A percentile compares a stretch with the other conserved stretches of the same genome.
phyloP scores from a whole-genome alignment of 1,284 basidiomycete genomes.

The Cutaneotrichosporon sp. region DNA sequence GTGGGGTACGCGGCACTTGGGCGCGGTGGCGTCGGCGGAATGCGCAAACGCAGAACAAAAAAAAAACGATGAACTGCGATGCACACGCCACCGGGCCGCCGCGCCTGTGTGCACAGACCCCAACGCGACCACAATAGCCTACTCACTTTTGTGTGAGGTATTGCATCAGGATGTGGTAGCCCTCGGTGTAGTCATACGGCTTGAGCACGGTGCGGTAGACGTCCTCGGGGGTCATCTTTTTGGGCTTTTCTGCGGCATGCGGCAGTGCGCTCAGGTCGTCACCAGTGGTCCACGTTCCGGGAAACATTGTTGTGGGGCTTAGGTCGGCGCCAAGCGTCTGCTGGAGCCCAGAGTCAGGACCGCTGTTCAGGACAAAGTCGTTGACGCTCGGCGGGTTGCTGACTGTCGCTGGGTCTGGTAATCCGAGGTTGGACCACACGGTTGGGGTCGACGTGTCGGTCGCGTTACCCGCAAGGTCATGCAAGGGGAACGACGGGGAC shows the following conservation, averaged over 20 bases:
- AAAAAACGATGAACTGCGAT: no score
- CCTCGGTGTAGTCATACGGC: constrained; percentile 72
- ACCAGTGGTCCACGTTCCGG: not conserved
- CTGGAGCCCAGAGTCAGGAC: constrained; percentile 3
- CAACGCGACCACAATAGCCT: constrained; percentile 3
- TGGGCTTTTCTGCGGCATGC: constrained; percentile 3
- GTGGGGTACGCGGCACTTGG: no score
- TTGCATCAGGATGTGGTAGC: constrained; percentile 91
- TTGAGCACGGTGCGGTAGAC: constrained; percentile 18
- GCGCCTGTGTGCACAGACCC: no score
- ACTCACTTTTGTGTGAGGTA: constrained; percentile 71
- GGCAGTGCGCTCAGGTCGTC: constrained; percentile 1
- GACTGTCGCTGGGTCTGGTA: constrained; percentile 8
- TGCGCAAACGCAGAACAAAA: no score
- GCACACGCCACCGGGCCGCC: no score
- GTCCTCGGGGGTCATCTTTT: constrained; percentile 19
- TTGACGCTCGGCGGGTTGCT: not conserved
- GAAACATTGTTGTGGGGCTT: constrained; percentile 4
- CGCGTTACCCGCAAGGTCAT: constrained; percentile 15
- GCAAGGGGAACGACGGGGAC: constrained; percentile 33
- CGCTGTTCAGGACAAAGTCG: not conserved
- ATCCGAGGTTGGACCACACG: constrained; percentile 17
- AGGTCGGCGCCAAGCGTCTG: constrained; percentile 7
- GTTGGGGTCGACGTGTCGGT: constrained; percentile 17
- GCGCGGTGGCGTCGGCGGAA: not conserved